Base-by-base conservation (phyloP, 495 filamentous ascomycete genomes). In the Xylaria castorea region DNA sequence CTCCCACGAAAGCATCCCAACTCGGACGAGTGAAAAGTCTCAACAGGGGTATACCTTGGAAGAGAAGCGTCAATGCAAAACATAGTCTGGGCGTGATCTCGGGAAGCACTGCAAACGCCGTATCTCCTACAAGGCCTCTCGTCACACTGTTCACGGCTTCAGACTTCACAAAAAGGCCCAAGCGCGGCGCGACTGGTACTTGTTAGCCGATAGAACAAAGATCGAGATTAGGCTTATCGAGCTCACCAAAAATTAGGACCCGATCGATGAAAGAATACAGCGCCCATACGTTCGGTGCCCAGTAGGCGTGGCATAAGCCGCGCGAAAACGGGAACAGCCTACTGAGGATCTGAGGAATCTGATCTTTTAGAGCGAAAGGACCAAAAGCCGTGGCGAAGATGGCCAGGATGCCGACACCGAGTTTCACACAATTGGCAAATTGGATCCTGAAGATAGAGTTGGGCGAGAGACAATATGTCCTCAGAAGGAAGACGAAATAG, bases 241-340 rank as follows among this genome's bases (percentile, higher is more conserved):
- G 83, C 89, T 77, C 83, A 96, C 94, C 79, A 80, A 87, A 88
- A 74, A 99, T 97, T 72, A 98, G 78, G 38, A 92, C 82, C 63
- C 96, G 86, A 75, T 99, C 96, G 0, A 87, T 80, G 76, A 99
- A 97, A 0, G 96, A 97, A 80, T 99, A 99, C 83, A 99, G 88
- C 0, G 96, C 94, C 96, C 96, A 99, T 12, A 97, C 85, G 75
- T 99, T 99, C 1, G 96, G 95, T 3, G 96, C 96, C 96, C 96
- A 99, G 80, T 99, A 99, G 0, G 96, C 96, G 84, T 99, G 96
- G 78, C 94, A 97, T 40, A 99, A 81, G 0, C 96, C 96, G 66
- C 96, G 84, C 1, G 94, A 95, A 80, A 99, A 99, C 5, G 96
- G 96, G 75, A 99, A 99, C 2, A 99, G 85, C 64, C 96, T 85